These are phyloP conservation scores for Colletotrichum cuscutae DNA, from an alignment of 2,329 filamentous ascomycete species.

Conservation along the genomic window DNA sequence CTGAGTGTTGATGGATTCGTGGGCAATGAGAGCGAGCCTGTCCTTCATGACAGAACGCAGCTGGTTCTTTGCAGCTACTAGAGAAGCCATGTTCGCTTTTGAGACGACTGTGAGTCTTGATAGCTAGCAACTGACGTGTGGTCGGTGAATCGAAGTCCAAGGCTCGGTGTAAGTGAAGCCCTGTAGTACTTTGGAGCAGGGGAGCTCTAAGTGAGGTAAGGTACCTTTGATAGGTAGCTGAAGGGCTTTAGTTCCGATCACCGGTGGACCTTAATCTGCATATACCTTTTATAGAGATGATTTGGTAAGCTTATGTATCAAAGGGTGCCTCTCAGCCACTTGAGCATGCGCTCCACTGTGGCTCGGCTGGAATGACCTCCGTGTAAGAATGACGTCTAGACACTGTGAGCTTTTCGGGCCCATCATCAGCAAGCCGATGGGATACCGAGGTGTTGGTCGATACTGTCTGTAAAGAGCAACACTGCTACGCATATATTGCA, in stretches of 20 bases:
- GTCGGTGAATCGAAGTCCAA: not conserved
- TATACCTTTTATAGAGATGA: not conserved
- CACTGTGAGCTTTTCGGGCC: not conserved
- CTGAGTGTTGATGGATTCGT: slow-evolving; percentile 73
- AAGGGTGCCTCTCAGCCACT: not conserved
- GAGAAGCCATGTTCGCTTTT: slow-evolving; percentile 58
- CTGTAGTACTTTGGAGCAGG: not conserved
- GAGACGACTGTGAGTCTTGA: not conserved
- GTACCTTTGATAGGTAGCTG: not conserved
- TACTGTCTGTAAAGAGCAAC: not conserved
- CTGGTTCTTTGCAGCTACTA: slow-evolving; percentile 79
- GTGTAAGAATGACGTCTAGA: not conserved
- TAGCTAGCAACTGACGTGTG: not conserved
- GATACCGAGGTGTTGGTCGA: not conserved
- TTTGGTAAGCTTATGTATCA: not conserved
- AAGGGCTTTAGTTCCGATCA: not conserved
- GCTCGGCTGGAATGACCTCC: not conserved
- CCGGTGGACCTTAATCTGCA: not conserved
- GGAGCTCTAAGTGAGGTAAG: not conserved
- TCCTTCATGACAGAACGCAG: slow-evolving; percentile 77
- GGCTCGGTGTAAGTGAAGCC: not conserved
- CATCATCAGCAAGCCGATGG: not conserved
- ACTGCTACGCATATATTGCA: not conserved
- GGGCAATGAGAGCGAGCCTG: slow-evolving; percentile 68
- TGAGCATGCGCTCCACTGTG: not conserved